Conservation (phyloP, 306 rosid genomes). For the Ceratonia siliqua region DNA sequence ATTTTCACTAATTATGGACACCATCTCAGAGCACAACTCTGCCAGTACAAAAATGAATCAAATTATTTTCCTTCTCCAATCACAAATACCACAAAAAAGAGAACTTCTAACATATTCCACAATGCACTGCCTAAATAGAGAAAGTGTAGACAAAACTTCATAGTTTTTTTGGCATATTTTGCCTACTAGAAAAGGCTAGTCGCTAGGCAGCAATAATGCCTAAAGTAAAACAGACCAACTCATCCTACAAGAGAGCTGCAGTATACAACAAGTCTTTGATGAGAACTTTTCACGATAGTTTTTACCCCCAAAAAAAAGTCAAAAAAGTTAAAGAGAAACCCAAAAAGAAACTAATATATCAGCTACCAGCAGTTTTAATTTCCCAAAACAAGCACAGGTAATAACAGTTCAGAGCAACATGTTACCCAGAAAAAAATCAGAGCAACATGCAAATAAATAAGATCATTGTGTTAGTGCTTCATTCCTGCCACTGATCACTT, state of each 20-base stretch:
- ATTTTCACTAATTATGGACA: neutral
- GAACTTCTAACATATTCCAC: conserved; percentile 3
- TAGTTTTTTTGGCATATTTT: neutral
- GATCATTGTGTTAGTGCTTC: neutral
- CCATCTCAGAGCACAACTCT: neutral
- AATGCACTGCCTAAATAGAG: neutral
- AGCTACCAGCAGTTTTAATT: neutral
- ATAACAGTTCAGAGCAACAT: neutral
- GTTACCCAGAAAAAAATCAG: too few relatives aligned
- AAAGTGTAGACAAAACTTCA: neutral
- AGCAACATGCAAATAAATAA: neutral
- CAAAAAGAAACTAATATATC: neutral
- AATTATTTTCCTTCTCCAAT: neutral
- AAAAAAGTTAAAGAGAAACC: neutral
- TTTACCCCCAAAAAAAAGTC: neutral
- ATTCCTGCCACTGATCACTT: neutral
- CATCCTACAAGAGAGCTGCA: neutral
- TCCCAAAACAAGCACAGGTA: conserved; percentile 4
- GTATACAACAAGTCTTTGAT: conserved; percentile 5
- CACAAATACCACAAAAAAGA: neutral
- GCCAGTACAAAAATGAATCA: neutral
- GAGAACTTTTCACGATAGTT: neutral
- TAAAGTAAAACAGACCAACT: neutral
- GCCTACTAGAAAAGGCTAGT: neutral
- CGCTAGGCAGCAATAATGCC: neutral